Evolutionary conservation across 305 asterid genomes (phyloP).

Genomic region (Fraxinus xanthoxyloides): DNA sequence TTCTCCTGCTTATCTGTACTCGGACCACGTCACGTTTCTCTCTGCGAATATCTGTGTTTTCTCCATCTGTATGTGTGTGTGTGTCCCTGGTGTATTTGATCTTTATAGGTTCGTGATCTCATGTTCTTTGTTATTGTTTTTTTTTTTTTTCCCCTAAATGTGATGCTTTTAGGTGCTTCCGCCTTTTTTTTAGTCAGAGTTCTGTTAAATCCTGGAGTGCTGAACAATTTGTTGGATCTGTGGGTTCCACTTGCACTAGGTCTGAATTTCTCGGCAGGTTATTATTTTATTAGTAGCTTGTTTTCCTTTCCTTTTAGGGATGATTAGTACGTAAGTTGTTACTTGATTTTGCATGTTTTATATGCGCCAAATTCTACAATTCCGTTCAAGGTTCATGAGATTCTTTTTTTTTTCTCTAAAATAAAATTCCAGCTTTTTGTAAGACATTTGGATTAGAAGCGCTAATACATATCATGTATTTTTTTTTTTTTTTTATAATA

Average conservation of each 20-base stretch:
- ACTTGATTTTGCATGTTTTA: neutral
- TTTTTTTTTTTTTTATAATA: too few species aligned
- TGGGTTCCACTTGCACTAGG: too few species aligned
- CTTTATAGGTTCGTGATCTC: too few species aligned
- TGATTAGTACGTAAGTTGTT: neutral
- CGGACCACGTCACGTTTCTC: neutral
- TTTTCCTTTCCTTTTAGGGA: neutral
- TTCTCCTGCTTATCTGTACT: neutral
- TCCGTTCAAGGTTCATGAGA: neutral
- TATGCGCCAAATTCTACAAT: neutral
- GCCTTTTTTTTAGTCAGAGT: too few species aligned
- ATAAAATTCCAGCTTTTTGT: neutral
- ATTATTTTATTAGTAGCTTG: neutral
- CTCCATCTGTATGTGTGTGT: too few species aligned
- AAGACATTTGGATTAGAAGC: neutral
- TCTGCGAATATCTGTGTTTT: neutral
- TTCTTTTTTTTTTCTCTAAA: neutral
- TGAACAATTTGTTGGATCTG: too few species aligned
- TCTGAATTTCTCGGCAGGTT: neutral
- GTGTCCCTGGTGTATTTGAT: too few species aligned
- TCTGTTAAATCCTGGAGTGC: neutral
- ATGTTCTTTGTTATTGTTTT: too few species aligned
- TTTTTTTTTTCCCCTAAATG: too few species aligned
- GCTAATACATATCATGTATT: neutral
- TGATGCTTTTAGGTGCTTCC: too few species aligned